A percentile compares a stretch with the other conserved stretches of the same genome.
phyloP scores from a whole-genome alignment of 495 filamentous ascomycete species.

The Xylaria grammica region DNA sequence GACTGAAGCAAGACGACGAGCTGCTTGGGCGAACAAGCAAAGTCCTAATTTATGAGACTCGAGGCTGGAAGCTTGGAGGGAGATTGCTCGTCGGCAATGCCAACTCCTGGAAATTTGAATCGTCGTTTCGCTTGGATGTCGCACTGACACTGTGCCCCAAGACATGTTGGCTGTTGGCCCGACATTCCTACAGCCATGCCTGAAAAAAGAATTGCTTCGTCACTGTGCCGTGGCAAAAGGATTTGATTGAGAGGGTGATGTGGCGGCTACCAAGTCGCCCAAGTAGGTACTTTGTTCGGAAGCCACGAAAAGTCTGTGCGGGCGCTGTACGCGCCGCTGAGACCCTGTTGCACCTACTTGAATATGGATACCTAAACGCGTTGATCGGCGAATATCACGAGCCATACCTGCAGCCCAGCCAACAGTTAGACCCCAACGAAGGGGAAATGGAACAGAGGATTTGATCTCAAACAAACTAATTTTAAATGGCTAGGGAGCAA shows the following conservation, averaged over 20 bases:
- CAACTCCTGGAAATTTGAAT: slow-evolving; percentile 10
- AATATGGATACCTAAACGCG: no score
- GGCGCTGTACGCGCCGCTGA: no score
- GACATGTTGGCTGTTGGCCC: slow-evolving; percentile 22
- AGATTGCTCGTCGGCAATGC: slow-evolving; percentile 10
- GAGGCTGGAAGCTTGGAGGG: slow-evolving; percentile 7
- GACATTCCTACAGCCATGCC: slow-evolving; percentile 16
- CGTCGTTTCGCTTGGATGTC: slow-evolving; percentile 4
- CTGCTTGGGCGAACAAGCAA: slow-evolving; percentile 7
- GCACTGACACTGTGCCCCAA: slow-evolving; percentile 8
- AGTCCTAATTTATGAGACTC: slow-evolving; percentile 6
- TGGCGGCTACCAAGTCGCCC: slow-evolving; percentile 13
- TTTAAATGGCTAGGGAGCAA: slow-evolving; percentile 14
- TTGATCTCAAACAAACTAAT: slow-evolving; percentile 8
- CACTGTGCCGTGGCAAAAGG: slow-evolving; percentile 9
- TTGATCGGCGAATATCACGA: no score
- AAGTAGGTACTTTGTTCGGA: slow-evolving; percentile 1
- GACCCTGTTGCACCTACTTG: no score
- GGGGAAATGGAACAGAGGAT: not conserved
- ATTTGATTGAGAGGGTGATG: slow-evolving; percentile 12
- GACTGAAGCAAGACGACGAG: slow-evolving; percentile 5
- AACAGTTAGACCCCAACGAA: no score
- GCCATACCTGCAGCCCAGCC: no score
- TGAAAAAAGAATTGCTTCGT: slow-evolving; percentile 16
- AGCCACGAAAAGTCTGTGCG: not conserved